Base-by-base conservation (phyloP, 495 filamentous ascomycete species). In the Halenospora varia region DNA sequence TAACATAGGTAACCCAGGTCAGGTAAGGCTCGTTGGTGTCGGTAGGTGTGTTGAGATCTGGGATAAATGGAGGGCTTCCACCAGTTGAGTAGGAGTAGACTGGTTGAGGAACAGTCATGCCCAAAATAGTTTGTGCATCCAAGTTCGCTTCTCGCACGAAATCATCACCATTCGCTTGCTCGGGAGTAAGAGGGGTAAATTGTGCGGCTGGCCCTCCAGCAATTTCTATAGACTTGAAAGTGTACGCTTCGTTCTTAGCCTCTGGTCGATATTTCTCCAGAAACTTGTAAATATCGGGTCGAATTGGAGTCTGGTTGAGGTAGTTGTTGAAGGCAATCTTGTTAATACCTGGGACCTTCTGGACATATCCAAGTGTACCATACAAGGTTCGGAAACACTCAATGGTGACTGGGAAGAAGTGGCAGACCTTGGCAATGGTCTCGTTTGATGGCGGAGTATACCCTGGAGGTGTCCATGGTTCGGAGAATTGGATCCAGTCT, bases 11-110 rank as follows among this genome's bases (percentile, higher is more conserved):
- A 24, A 93, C 77, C 62, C 88, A 89, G 35, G 90, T 85, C 2
- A 96, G 76, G 66, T 91, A 96, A 0, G 90, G 90, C 75, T 96
- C 90, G 62, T 92, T 92, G 35, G 80, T 69, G 60, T 84, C 65
- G 24, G 73, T 60, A 10, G 77, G 68, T 8, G 76, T 63, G 24
- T 80, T 80, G 2, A 79, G 65, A 19, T 83, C 75, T 6, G 82
- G 77, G 0, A 85, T 67, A 56, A 83, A 76, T 2, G 74, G 77
- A 10, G 82, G 85, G 6, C 80, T 77, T 3, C 85, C 86, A 1
- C 76, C 85, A 15, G 88, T 90, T 48, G 77, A 80, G 66, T 87
- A 91, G 68, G 80, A 89, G 1, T 74, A 77, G 13, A 81, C 74
- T 15, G 80, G 69, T 1, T 82, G 67, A 20, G 83, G 80, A 55